phyloP scores from a whole-genome alignment of 148 eudicot species.

The Rhododendron kiyosumense region DNA sequence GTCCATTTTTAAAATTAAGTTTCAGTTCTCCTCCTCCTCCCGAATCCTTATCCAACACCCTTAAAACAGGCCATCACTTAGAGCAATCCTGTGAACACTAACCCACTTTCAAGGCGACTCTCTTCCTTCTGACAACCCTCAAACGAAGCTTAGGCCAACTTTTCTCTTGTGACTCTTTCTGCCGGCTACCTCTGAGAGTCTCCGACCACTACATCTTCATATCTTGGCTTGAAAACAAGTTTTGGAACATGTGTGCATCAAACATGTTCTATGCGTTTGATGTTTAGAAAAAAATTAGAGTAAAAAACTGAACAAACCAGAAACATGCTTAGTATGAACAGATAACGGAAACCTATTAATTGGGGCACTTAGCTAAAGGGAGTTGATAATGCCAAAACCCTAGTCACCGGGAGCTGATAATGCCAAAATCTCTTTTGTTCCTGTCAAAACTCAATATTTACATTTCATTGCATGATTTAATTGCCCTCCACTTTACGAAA shows the following conservation, averaged over 20 bases:
- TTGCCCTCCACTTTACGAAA: too few relatives aligned
- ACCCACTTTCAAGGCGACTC: not conserved
- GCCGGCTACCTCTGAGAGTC: not conserved
- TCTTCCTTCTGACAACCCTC: not conserved
- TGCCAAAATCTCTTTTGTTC: too few relatives aligned
- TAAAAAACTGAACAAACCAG: not conserved
- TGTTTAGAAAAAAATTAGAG: not conserved
- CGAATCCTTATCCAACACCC: not conserved
- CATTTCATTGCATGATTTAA: too few relatives aligned
- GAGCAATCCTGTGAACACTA: not conserved
- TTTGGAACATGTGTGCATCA: not conserved
- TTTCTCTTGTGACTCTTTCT: not conserved
- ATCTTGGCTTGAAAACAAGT: not conserved
- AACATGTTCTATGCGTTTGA: not conserved
- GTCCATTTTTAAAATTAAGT: not conserved
- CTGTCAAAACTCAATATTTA: too few relatives aligned
- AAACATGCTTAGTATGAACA: not conserved
- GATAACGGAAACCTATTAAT: not conserved
- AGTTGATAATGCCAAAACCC: too few relatives aligned
- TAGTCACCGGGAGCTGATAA: too few relatives aligned
- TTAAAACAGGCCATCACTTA: not conserved
- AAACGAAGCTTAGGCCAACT: not conserved
- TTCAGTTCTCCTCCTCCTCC: not conserved
- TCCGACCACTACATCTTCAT: not conserved
- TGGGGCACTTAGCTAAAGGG: not conserved